These are phyloP conservation scores for Fusarium temperatum DNA, from an alignment of 2,329 filamentous ascomycete species.

Conservation along the genomic window DNA sequence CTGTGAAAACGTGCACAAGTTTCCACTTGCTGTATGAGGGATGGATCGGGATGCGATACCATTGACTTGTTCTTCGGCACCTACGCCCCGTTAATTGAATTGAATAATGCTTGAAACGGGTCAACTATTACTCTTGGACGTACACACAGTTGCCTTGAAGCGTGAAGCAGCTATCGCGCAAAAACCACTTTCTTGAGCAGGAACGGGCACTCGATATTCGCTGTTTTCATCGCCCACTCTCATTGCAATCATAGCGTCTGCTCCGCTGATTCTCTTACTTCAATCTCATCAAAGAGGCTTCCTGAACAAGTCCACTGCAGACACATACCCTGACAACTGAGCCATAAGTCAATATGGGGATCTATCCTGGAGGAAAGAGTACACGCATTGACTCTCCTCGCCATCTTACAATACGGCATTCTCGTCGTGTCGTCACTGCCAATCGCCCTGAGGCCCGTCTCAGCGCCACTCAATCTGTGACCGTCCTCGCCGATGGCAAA, in stretches of 20 bases:
- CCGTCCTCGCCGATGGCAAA: background rate
- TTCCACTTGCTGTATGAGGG: background rate
- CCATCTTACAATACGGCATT: slow-evolving; percentile 14
- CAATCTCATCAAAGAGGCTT: rapidly evolving
- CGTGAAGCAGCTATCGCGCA: background rate
- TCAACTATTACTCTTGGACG: rapidly evolving
- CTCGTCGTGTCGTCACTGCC: background rate
- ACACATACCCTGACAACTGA: background rate
- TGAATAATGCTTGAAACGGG: background rate
- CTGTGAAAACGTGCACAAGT: no score
- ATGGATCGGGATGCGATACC: background rate
- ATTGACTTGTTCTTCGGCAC: rapidly evolving
- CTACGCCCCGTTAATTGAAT: background rate
- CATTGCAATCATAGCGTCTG: background rate
- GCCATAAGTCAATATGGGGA: background rate
- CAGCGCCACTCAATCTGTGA: background rate
- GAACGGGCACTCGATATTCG: background rate
- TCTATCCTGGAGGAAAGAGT: slow-evolving; percentile 28
- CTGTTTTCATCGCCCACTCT: background rate
- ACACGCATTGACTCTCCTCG: slow-evolving; percentile 14
- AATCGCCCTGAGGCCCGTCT: background rate
- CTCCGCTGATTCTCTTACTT: rapidly evolving
- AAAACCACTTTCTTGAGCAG: background rate
- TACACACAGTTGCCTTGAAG: rapidly evolving
- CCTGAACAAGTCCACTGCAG: rapidly evolving